Evolutionary conservation across 352 stramenopile genomes (phyloP).

Genomic region (Pythium coloratum): DNA sequence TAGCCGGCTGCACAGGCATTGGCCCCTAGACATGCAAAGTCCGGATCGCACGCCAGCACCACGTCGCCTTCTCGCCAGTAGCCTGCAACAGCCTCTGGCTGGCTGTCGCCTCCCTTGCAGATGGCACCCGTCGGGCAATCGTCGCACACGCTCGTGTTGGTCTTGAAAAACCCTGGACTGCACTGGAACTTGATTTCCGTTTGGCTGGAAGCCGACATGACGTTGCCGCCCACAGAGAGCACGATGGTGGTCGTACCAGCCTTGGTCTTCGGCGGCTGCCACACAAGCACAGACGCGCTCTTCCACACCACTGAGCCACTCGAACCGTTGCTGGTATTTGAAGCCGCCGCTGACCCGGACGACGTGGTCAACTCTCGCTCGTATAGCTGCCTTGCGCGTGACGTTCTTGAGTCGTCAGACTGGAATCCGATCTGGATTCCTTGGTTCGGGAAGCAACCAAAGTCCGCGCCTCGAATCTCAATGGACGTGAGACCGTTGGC

Average conservation of each 20-base stretch:
- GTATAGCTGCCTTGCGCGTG: neutral
- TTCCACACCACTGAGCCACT: conserved; percentile 48
- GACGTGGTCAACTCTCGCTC: neutral
- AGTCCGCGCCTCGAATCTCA: conserved; percentile 62
- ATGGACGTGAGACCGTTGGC: conserved; percentile 62
- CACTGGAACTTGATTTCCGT: conserved; percentile 68
- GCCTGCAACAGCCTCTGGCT: conserved; percentile 43
- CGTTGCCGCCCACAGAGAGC: conserved; percentile 57
- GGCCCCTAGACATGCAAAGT: conserved; percentile 53
- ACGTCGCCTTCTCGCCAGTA: conserved; percentile 62
- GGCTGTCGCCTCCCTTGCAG: conserved; percentile 49
- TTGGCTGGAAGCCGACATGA: conserved; percentile 55
- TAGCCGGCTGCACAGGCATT: conserved; percentile 54
- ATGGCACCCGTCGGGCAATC: conserved; percentile 47
- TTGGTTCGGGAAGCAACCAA: conserved; percentile 64
- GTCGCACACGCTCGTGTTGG: conserved; percentile 45
- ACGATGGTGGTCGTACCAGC: conserved; percentile 52
- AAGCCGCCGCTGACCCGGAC: neutral
- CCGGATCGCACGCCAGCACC: conserved; percentile 52
- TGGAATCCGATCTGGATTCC: conserved; percentile 53
- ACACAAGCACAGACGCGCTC: conserved; percentile 45
- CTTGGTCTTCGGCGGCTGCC: conserved; percentile 61
- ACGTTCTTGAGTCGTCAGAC: neutral
- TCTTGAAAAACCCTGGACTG: conserved; percentile 55
- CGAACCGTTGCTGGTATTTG: conserved; percentile 11